These are phyloP conservation scores for Aspergillus melleus DNA, from an alignment of 2,329 filamentous ascomycete species.

Conservation along the genomic window DNA sequence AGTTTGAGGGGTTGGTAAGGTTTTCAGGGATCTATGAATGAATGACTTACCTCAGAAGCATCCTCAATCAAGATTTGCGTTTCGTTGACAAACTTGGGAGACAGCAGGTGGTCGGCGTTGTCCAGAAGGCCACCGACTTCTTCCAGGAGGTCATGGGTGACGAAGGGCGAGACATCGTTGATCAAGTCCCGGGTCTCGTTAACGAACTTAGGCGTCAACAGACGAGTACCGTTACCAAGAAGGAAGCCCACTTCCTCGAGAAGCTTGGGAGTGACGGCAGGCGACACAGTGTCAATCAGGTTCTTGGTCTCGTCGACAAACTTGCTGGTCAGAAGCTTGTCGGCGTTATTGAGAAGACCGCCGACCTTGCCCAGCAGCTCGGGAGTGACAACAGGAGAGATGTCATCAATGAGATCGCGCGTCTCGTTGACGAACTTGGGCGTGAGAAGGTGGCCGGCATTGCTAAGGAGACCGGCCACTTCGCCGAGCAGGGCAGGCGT, in stretches of 20 bases:
- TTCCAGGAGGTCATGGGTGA: conserved; percentile 29
- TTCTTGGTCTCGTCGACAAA: conserved; percentile 27
- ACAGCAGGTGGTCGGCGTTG: conserved; percentile 20
- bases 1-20: not conserved
- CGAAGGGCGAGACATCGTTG: conserved; percentile 28
- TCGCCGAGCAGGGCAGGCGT: conserved; percentile 10
- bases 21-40: not conserved
- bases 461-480: conserved; percentile 16
- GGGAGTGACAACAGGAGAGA: conserved; percentile 23
- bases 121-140: conserved; percentile 24
- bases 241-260: conserved; percentile 30
- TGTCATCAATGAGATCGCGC: conserved; percentile 17
- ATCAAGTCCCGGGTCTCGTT: conserved; percentile 29
- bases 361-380: conserved; percentile 24
- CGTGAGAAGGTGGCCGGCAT: conserved; percentile 22
- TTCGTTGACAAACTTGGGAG: conserved; percentile 27
- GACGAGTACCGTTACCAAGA: conserved; percentile 30
- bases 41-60: conserved; percentile 29
- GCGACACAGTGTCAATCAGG: conserved; percentile 22
- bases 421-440: conserved; percentile 26
- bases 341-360: conserved; percentile 23
- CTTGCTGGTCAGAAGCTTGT: conserved; percentile 26
- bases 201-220: conserved; percentile 34
- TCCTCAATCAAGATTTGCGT: conserved; percentile 29
- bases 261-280: conserved; percentile 27